Evolutionary conservation across 208 protist genomes (phyloP).

Genomic region (Trypanosoma melophagium): DNA sequence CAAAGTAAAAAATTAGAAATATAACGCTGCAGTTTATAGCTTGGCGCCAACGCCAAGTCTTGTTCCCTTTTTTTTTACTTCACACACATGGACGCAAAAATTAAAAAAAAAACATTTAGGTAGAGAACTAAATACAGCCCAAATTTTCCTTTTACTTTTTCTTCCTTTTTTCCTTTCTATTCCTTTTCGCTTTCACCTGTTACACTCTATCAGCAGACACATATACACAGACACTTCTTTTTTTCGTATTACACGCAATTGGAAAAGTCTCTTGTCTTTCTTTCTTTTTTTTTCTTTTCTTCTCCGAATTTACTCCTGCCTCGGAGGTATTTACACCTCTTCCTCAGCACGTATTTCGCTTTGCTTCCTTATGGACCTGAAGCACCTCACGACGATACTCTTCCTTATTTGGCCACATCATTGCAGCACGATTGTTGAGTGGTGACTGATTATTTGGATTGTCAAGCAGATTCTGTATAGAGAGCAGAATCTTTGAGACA

Average conservation of each 20-base stretch:
- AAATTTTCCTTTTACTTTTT: not conserved
- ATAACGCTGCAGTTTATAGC: conserved; percentile 5
- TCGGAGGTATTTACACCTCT: not conserved
- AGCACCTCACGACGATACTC: conserved; percentile 67
- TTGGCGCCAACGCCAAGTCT: not conserved
- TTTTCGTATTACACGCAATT: too few relatives aligned
- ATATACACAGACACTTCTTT: not conserved
- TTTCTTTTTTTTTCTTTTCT: too few relatives aligned
- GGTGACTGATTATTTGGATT: conserved; percentile 96
- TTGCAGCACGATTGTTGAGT: conserved; percentile 93
- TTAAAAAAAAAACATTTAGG: too few relatives aligned
- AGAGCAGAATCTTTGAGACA: conserved; percentile 92
- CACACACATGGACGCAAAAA: too few relatives aligned
- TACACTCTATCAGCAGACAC: conserved; percentile 8
- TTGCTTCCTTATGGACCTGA: conserved; percentile 39
- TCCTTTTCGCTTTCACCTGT: not conserved
- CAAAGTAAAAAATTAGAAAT: conserved; percentile 23
- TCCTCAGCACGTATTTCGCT: conserved; percentile 7
- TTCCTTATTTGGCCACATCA: conserved; percentile 84
- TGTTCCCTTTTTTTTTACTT: conserved; percentile 13
- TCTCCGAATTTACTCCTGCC: not conserved
- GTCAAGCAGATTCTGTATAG: conserved; percentile 94
- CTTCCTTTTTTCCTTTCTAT: not conserved
- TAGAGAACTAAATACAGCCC: too few relatives aligned
- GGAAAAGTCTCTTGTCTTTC: too few relatives aligned